Evolutionary conservation across 345 rosid species (phyloP), one percentile per base, ranked within the genome.

Genomic region (Dimocarpus longan): DNA sequence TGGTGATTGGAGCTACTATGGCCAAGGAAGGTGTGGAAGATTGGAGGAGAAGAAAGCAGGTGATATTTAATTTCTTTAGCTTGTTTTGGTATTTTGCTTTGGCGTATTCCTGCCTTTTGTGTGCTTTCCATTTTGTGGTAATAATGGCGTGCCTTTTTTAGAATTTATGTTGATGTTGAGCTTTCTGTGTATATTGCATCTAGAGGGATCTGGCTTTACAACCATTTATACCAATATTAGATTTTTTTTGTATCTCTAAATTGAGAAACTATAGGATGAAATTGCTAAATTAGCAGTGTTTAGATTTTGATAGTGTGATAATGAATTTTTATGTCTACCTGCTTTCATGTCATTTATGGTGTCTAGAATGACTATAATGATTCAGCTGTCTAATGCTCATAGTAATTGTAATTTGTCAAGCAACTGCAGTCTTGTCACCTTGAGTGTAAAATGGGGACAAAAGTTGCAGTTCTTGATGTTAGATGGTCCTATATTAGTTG

Each of bases 1-100:
- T 91, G 66, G 99, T 95, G 59, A 90, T 95, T 50, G 97, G 98
- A 78, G 97, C 87, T 3, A 93, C 96, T 0, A 90, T 95, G 93
- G 89, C 71, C 54, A 95, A 93, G 85, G 99, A 95, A 87, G 96
- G 90, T 13, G 87, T 93, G 70, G 99, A 95, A 88, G 98, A 95
- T 86, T 95, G 90, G 85, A 76, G 83, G 71, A 84, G 99, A 78
- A 87, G 92, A 70, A 77, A 66, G 82, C 99, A 93, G 92, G 99
- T 93, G 83, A 69, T 75, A 0, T 50, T 76, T 74, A 16, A 57
- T 63, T 68, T 48, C 63, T 68, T 26, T 66, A 79, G 19, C 39
- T 62, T 65, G 63, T 65, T 56, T 57, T 9, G 10, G 15, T 9
- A 13, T 65, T 18, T 42, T 75, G 66, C 32, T 44, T 57, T 64